These are phyloP conservation scores for Knoxia roxburghii DNA, from an alignment of 257 asterid genomes.

Conservation along the genomic window DNA sequence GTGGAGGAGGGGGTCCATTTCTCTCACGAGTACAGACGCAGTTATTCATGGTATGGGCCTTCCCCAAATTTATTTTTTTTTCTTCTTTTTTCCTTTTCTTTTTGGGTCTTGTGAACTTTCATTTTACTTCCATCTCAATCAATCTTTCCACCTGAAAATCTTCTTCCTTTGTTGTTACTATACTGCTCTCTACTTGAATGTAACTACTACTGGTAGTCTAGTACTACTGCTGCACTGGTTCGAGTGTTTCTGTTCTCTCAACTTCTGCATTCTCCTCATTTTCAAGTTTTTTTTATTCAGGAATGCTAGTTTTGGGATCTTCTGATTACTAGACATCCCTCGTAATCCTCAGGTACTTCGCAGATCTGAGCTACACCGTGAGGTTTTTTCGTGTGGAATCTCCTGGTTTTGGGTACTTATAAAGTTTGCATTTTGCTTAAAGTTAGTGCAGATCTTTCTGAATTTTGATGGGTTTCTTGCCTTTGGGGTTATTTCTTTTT, in stretches of 20 bases:
- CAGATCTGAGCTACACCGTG: slow-evolving; percentile 65
- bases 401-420: slow-evolving; percentile 13
- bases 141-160: slow-evolving; percentile 34
- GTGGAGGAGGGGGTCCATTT: slow-evolving; percentile 55
- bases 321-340: slow-evolving; percentile 11
- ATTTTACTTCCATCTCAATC: slow-evolving; percentile 52
- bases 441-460: slow-evolving; percentile 46
- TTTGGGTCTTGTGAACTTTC: slow-evolving; percentile 7
- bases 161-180: slow-evolving; percentile 16
- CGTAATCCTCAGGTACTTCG: slow-evolving; percentile 36
- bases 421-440: slow-evolving; percentile 4
- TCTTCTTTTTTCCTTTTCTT: slow-evolving; percentile 2
- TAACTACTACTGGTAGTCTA: neutral
- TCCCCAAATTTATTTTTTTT: too few relatives aligned
- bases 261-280: neutral
- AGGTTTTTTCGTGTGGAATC: slow-evolving; percentile 16
- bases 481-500: slow-evolving; percentile 1
- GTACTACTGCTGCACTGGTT: neutral
- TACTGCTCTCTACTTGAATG: neutral
- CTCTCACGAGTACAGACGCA: slow-evolving; percentile 25
- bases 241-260: neutral
- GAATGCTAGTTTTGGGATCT: slow-evolving; percentile 25
- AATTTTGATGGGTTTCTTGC: slow-evolving; percentile 1
- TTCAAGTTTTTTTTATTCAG: slow-evolving; percentile 1
- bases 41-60: slow-evolving; percentile 37